phyloP scores from a whole-genome alignment of 768 basidiomycete genomes.

The Termitomyces sp. region DNA sequence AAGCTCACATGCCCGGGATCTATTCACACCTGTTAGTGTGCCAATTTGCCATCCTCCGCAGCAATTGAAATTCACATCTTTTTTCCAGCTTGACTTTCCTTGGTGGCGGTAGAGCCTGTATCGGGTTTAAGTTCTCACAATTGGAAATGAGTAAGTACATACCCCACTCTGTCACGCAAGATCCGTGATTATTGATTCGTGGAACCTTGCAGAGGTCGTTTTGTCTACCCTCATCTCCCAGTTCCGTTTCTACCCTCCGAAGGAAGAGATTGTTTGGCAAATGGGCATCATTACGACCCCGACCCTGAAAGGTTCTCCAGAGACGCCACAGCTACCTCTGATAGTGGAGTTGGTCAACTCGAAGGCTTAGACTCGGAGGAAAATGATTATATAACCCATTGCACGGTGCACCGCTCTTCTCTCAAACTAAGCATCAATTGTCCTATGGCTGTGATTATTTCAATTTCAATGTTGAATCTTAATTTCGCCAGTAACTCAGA shows the following conservation, averaged over 20 bases:
- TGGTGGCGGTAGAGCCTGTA: constrained; percentile 26
- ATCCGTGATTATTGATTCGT: not conserved
- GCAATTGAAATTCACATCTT: not conserved
- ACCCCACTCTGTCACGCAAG: not conserved
- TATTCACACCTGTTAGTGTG: constrained; percentile 24
- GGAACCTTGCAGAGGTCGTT: constrained; percentile 19
- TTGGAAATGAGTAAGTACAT: constrained; percentile 37
- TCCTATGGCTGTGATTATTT: too few relatives aligned
- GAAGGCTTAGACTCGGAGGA: not conserved
- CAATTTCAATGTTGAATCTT: too few relatives aligned
- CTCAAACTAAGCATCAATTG: too few relatives aligned
- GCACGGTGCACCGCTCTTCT: too few relatives aligned
- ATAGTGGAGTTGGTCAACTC: not conserved
- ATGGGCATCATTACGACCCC: not conserved
- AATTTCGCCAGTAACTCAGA: too few relatives aligned
- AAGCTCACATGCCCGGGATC: constrained; percentile 31
- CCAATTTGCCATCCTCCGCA: not conserved
- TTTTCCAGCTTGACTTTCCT: not conserved
- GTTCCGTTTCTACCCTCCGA: not conserved
- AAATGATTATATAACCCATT: too few relatives aligned
- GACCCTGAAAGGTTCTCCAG: not conserved
- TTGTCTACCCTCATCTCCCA: constrained; percentile 14
- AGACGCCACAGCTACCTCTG: not conserved
- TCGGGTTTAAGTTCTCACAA: constrained; percentile 38
- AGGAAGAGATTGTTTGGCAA: not conserved